Evolutionary conservation across 139 green algal genomes (phyloP).

Genomic region (Coelastrella sp.): DNA sequence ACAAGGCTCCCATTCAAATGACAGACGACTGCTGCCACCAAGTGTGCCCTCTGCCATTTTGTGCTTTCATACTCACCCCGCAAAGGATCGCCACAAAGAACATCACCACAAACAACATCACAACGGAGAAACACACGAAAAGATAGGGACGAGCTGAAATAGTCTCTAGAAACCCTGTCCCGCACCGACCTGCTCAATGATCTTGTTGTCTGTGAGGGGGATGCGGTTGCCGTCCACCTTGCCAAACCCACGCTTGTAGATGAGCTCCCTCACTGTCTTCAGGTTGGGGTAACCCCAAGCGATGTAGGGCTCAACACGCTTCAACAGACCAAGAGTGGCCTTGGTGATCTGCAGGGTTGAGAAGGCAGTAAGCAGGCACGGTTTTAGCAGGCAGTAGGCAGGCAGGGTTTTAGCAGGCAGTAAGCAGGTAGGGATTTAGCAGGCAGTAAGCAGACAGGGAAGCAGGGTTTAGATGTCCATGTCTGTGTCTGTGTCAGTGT

Average conservation of each 20-base stretch:
- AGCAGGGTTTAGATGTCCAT: not conserved
- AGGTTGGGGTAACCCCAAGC: conserved; percentile 98
- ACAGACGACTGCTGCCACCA: no score
- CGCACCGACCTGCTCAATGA: conserved; percentile 90
- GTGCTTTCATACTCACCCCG: no score
- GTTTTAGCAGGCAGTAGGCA: not conserved
- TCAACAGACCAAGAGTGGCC: conserved; percentile 96
- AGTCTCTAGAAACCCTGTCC: not conserved
- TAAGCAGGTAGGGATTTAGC: not conserved
- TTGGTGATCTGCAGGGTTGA: conserved; percentile 90
- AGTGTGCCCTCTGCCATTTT: no score
- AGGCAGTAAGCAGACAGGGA: not conserved
- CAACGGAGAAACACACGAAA: no score
- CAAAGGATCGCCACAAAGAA: no score
- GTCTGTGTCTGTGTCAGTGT: not conserved
- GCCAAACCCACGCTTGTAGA: conserved; percentile 99
- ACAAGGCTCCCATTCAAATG: no score
- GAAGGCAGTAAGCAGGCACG: not conserved
- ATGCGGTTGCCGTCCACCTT: conserved; percentile 95
- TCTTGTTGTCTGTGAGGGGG: conserved; percentile 96
- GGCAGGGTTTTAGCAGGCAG: not conserved
- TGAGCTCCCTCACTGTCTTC: conserved; percentile 97
- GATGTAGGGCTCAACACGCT: conserved; percentile 98
- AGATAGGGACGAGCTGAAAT: no score
- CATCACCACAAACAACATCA: no score